Conservation (phyloP, 2,329 filamentous ascomycete species). For the Dactylellina parvicollis region DNA sequence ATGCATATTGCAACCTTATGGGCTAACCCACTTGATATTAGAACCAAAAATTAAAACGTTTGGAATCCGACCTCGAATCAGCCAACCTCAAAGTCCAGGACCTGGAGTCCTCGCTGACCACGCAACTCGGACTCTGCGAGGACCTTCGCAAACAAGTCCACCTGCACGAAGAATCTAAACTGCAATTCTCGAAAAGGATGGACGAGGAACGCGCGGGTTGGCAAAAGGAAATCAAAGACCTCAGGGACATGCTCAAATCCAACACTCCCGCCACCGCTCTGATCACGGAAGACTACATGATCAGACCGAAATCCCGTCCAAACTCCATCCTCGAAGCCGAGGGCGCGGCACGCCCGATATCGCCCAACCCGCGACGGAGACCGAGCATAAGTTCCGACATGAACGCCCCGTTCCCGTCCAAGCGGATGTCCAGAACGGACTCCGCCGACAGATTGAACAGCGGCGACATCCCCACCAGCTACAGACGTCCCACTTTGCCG, state of each 20-base stretch:
- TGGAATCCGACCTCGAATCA: conserved; percentile 85
- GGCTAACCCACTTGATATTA: conserved; percentile 60
- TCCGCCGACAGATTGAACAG: conserved; percentile 35
- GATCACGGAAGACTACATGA: conserved; percentile 13
- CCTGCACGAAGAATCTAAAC: conserved; percentile 41
- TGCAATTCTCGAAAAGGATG: conserved; percentile 64
- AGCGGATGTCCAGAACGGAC: conserved; percentile 46
- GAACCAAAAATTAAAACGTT: conserved; percentile 73
- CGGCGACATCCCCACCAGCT: background rate
- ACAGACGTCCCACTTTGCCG: conserved; percentile 37
- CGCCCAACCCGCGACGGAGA: conserved; percentile 40
- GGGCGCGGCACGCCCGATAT: conserved; percentile 35
- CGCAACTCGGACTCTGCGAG: conserved; percentile 70
- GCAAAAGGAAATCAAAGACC: conserved; percentile 57
- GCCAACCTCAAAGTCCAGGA: conserved; percentile 72
- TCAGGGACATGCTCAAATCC: conserved; percentile 33
- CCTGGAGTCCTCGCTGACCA: conserved; percentile 72
- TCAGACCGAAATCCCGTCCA: conserved; percentile 40
- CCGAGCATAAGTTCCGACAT: conserved; percentile 49
- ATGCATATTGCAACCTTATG: background rate
- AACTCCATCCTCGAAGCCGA: conserved; percentile 45
- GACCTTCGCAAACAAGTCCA: conserved; percentile 73
- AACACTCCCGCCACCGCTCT: conserved; percentile 9
- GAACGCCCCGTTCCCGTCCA: conserved; percentile 42
- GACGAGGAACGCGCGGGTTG: conserved; percentile 74